Evolutionary conservation across 805 yeast species (phyloP), one percentile per base, ranked within the genome.

Genomic region (Kuraishia capsulata): DNA sequence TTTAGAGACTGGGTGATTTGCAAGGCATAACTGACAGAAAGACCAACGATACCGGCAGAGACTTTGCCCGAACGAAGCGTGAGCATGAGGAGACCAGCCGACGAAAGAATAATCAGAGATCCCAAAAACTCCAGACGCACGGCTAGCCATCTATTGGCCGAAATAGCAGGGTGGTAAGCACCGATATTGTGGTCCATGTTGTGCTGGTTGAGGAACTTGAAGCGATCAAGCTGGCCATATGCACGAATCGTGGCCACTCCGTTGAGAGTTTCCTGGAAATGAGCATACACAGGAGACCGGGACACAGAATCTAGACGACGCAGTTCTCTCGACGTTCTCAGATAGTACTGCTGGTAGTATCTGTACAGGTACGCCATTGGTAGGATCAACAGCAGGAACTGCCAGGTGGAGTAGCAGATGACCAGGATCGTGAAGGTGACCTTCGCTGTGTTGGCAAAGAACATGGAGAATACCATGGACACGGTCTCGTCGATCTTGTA

Each of bases 101-200:
- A 80, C 33, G 85, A 81, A 42, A 88, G 71, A 51, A 92, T 90
- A 44, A 92, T 84, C 33, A 89, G 50, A 2, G 97, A 83, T 24
- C 98, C 97, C 47, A 92, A 67, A 46, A 85, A 79, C 60, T 94
- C 97, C 43, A 92, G 70, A 53, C 99, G 74, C 9, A 87, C 95
- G 8, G 97, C 96, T 44, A 92, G 73, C 99, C 99, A 92, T 64
- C 99, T 78, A 59, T 94, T 92, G 10, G 96, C 89, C 56, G 85
- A 82, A 41, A 88, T 78, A 9, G 95, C 73, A 21, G 97, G 96
- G 67, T 87, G 94, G 53, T 76, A 87, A 0, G 97, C 97, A 50
- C 83, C 73, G 82, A 90, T 77, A 57, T 92, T 90, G 51, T 73
- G 74, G 54, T 92, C 97, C 50, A 89, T 73, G 54, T 84, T 75